Percentiles rank a stretch among this genome's conserved stretches.
phyloP scores from a whole-genome alignment of 1,139 yeast species.

The Hyphopichia khmerensis region DNA sequence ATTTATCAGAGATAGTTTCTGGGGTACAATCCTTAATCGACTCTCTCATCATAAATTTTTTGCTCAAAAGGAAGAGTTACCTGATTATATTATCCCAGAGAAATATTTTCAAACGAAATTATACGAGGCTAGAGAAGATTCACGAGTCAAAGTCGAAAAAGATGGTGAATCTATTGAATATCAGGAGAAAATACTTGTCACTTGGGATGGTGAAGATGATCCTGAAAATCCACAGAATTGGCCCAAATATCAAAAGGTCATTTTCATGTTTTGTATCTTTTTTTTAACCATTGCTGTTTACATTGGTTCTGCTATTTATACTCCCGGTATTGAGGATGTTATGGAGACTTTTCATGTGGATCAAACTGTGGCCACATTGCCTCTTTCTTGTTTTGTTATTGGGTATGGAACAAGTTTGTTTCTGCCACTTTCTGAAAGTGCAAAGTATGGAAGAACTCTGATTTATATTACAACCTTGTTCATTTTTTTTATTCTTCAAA shows the following conservation, averaged over 20 bases:
- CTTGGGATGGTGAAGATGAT: conserved; percentile 35
- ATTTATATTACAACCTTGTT: conserved; percentile 29
- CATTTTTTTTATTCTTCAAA: conserved; percentile 31
- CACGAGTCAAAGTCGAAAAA: not conserved
- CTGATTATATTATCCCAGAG: conserved; percentile 31
- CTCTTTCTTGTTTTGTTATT: conserved; percentile 39
- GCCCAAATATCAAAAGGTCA: conserved; percentile 25
- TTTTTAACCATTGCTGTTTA: conserved; percentile 24
- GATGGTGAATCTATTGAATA: conserved; percentile 2
- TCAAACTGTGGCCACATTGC: conserved; percentile 45
- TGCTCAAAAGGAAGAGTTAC: conserved; percentile 26
- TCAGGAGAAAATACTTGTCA: conserved; percentile 13
- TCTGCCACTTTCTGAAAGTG: conserved; percentile 52
- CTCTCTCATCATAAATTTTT: conserved; percentile 25
- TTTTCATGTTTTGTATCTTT: conserved; percentile 16
- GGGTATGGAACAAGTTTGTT: conserved; percentile 61
- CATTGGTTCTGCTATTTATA: conserved; percentile 28
- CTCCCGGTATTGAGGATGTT: conserved; percentile 33
- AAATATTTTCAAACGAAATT: conserved; percentile 16
- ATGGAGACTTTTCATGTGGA: conserved; percentile 42
- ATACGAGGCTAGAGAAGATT: not conserved
- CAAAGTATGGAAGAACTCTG: conserved; percentile 52
- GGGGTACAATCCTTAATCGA: conserved; percentile 28
- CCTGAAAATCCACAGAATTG: conserved; percentile 37
- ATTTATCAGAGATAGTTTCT: conserved; percentile 28